Base-by-base conservation (phyloP, 108 stramenopile species). In the Nitzschia sp. region DNA sequence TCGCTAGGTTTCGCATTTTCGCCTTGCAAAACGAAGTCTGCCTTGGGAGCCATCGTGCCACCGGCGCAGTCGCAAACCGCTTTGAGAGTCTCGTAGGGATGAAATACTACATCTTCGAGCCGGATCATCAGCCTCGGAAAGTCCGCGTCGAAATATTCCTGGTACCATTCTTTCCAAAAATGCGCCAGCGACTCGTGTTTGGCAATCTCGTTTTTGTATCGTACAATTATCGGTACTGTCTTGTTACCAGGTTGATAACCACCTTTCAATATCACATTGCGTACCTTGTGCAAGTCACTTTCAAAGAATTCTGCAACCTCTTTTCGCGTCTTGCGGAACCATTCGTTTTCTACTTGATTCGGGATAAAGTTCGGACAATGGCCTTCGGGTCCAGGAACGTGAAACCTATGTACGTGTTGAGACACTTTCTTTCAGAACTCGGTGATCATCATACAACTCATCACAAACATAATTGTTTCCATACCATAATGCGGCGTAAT, bases 121-220 rank as follows among this genome's bases (percentile, higher is more conserved):
- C 95, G 87, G 6, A 93, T 73, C 72, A 93, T 89, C 45, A 90
- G 30, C 23, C 90, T 77, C 9, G 95, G 95, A 67, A 87, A 92
- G 23, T 71, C 70, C 0, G 79, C 94, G 27, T 83, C 77, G 17
- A 62, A 69, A 64, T 83, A 91, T 27, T 88, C 90, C 27, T 57
- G 51, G 69, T 93, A 90, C 90, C 89, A 92, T 9, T 82, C 78
- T 28, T 73, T 80, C 90, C 90, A 94, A 28, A 89, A 59, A 33
- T 89, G 84, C 0, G 83, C 77, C 53, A 95, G 34, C 17, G 82
- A 78, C 9, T 72, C 55, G 54, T 78, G 71, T 33, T 72, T 32
- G 17, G 68, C 32, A 19, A 45, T 63, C 23, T 61, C 71, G 0
- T 54, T 64, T 34, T 79, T 75, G 54, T 79, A 82, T 35, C 51